Percentiles rank a stretch among this genome's conserved stretches.
Conservation (phyloP, 2,329 filamentous ascomycete species). For the Curvularia sp. region DNA sequence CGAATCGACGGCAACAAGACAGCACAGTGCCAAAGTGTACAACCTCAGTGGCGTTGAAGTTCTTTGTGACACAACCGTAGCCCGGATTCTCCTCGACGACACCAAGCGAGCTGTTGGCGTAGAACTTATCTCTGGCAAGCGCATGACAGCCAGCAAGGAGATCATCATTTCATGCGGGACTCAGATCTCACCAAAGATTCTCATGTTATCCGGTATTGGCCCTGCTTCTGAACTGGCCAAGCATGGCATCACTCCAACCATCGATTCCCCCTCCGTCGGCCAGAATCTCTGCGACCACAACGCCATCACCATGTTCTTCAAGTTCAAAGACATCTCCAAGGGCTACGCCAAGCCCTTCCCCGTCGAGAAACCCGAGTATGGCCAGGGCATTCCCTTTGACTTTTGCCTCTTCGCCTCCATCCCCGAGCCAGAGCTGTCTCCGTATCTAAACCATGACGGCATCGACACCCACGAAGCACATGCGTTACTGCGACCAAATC, state of each 20-base stretch:
- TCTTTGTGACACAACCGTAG: constrained; percentile 14
- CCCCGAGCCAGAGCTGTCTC: constrained; percentile 15
- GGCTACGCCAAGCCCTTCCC: constrained; percentile 29
- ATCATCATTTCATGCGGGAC: constrained; percentile 51
- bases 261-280: constrained; percentile 33
- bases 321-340: constrained; percentile 23
- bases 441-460: constrained; percentile 8
- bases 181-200: constrained; percentile 51
- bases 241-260: constrained; percentile 22
- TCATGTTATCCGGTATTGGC: constrained; percentile 51
- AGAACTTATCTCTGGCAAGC: constrained; percentile 16
- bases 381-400: constrained; percentile 27
- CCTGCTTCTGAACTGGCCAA: constrained; percentile 21
- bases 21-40: constrained; percentile 31
- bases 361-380: constrained; percentile 23
- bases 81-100: constrained; percentile 23
- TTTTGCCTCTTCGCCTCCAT: constrained; percentile 25
- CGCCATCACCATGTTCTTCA: constrained; percentile 22
- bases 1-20: constrained; percentile 17
- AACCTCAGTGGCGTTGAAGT: constrained; percentile 23
- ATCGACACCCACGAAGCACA: not conserved
- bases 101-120: constrained; percentile 35
- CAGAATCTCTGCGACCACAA: constrained; percentile 33
- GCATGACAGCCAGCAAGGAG: constrained; percentile 43
- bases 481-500: constrained; percentile 12